Conservation (phyloP, 768 basidiomycete genomes). For the Trametes maxima region DNA sequence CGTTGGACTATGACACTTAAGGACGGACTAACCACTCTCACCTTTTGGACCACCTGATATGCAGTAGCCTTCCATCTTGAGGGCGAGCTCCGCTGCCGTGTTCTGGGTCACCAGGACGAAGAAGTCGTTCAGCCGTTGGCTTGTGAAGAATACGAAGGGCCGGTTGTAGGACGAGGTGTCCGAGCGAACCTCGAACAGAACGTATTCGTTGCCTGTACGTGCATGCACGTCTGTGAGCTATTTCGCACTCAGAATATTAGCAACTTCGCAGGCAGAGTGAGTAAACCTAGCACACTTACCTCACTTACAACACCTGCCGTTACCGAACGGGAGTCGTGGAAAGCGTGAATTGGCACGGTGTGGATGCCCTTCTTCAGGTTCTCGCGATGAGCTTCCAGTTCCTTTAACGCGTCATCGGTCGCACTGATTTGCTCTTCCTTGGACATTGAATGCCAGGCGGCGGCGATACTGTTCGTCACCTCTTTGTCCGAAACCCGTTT, state of each 20-base stretch:
- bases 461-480: not conserved
- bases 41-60: not conserved
- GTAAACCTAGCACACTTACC: not conserved
- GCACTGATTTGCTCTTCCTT: not conserved
- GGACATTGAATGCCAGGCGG: not conserved
- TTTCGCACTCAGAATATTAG: not conserved
- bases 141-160: not conserved
- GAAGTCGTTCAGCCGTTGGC: not conserved
- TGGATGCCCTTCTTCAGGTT: not conserved
- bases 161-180: not conserved
- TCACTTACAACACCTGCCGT: not conserved
- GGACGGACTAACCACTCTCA: not conserved
- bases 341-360: slow-evolving; percentile 2
- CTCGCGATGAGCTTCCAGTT: not conserved
- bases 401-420: slow-evolving; percentile 3
- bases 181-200: not conserved
- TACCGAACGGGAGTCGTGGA: slow-evolving; percentile 10
- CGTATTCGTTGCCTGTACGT: not conserved
- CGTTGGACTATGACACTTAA: not conserved
- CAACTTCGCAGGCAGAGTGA: not conserved
- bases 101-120: not conserved
- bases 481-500: not conserved
- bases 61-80: not conserved
- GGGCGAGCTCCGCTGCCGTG: not conserved
- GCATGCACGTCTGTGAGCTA: not conserved